These are phyloP conservation scores for Backusella westeae DNA, from an alignment of 192 early-diverging fungal species.

Conservation along the genomic window DNA sequence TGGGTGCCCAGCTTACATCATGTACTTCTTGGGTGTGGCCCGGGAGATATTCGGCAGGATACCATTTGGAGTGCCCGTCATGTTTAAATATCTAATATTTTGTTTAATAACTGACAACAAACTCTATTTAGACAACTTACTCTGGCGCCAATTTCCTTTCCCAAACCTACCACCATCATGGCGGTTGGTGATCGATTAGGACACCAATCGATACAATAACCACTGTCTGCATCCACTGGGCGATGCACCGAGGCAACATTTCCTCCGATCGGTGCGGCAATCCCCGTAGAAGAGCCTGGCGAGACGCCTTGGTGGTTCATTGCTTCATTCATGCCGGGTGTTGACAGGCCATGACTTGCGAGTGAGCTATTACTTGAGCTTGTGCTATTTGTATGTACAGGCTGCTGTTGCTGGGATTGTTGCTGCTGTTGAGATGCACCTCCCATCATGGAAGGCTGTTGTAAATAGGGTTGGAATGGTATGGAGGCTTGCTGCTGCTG, in stretches of 20 bases:
- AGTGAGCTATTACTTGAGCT: slow-evolving; percentile 19
- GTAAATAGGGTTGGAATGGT: background rate
- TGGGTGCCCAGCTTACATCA: slow-evolving; percentile 71
- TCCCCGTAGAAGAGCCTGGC: slow-evolving; percentile 12
- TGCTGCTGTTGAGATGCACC: background rate
- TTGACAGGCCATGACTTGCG: slow-evolving; percentile 12
- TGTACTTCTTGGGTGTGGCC: slow-evolving; percentile 65
- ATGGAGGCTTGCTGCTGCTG: background rate
- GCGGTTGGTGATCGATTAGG: slow-evolving; percentile 71
- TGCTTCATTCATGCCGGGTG: background rate
- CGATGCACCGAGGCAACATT: slow-evolving; percentile 28
- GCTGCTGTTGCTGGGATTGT: slow-evolving; percentile 1
- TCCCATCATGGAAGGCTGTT: background rate
- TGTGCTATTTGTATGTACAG: slow-evolving; percentile 13
- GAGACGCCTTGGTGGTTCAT: slow-evolving; percentile 14
- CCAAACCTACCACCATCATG: slow-evolving; percentile 85
- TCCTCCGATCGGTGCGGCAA: background rate
- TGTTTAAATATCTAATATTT: slow-evolving; percentile 52
- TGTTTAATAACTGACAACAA: background rate
- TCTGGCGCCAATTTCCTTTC: slow-evolving; percentile 74
- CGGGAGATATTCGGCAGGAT: slow-evolving; percentile 48
- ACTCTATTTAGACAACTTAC: slow-evolving; percentile 30
- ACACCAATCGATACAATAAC: slow-evolving; percentile 86
- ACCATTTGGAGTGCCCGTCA: slow-evolving; percentile 63
- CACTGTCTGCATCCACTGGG: slow-evolving; percentile 69